Conservation (phyloP, 495 filamentous ascomycete genomes). For the Talaromyces trachyspermus region DNA sequence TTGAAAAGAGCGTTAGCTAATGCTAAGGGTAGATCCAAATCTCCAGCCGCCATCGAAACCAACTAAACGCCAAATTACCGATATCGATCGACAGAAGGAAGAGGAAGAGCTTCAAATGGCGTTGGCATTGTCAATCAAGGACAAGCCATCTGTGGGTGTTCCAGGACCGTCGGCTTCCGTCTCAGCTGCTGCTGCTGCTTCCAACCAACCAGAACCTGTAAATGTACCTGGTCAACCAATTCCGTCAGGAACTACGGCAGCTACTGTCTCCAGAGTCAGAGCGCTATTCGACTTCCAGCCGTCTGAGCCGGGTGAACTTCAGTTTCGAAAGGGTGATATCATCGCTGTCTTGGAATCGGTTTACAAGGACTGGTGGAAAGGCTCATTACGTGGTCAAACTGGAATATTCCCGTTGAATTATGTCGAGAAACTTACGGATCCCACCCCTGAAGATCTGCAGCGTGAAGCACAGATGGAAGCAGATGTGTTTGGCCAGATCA, state of each 20-base stretch:
- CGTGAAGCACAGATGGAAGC: slow-evolving; percentile 95
- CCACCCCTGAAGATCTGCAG: slow-evolving; percentile 89
- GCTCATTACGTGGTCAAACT: slow-evolving; percentile 84
- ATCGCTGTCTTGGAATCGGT: slow-evolving; percentile 97
- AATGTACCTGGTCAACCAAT: slow-evolving; percentile 37
- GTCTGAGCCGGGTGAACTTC: slow-evolving; percentile 86
- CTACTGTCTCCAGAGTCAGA: slow-evolving; percentile 89
- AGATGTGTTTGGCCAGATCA: slow-evolving; percentile 96
- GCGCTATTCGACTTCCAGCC: slow-evolving; percentile 93
- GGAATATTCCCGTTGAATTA: slow-evolving; percentile 99
- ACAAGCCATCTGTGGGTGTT: slow-evolving; percentile 45
- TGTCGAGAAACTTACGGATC: slow-evolving; percentile 93
- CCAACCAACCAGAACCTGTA: slow-evolving; percentile 31
- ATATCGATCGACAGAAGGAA: slow-evolving; percentile 85
- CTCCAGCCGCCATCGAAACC: slow-evolving; percentile 89
- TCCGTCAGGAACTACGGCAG: slow-evolving; percentile 77
- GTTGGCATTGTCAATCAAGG: slow-evolving; percentile 81
- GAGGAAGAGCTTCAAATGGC: slow-evolving; percentile 98
- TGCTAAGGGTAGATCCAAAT: slow-evolving; percentile 60
- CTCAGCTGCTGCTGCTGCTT: slow-evolving; percentile 30
- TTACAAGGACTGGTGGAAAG: slow-evolving; percentile 99
- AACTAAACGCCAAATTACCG: slow-evolving; percentile 82
- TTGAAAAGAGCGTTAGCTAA: background rate
- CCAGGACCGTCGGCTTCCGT: slow-evolving; percentile 18
- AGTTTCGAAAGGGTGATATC: slow-evolving; percentile 93